phyloP scores from a whole-genome alignment of 257 asterid genomes.

The Solanum bulbocastanum region DNA sequence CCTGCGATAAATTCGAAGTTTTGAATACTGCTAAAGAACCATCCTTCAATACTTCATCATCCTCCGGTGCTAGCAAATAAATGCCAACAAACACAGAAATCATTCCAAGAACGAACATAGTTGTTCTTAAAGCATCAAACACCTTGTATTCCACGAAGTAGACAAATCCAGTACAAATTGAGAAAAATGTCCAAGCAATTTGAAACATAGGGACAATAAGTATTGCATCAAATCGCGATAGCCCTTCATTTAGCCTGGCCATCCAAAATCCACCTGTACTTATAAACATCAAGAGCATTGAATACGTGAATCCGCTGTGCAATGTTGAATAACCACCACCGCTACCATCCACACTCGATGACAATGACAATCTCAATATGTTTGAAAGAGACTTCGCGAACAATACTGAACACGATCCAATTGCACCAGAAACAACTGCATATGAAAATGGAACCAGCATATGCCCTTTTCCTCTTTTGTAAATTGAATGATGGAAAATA shows the following conservation, averaged over 20 bases:
- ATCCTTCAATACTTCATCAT: conserved; percentile 63
- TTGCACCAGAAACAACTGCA: conserved; percentile 92
- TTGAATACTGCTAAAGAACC: conserved; percentile 30
- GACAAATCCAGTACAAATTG: conserved; percentile 94
- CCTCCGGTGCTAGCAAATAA: conserved; percentile 78
- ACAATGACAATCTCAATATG: conserved; percentile 69
- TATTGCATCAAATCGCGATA: conserved; percentile 84
- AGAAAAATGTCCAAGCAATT: conserved; percentile 93
- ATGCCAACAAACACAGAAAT: conserved; percentile 84
- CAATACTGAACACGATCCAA: conserved; percentile 86
- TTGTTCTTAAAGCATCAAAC: conserved; percentile 74
- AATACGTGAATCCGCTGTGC: conserved; percentile 87
- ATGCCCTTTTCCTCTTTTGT: conserved; percentile 45
- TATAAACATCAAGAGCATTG: conserved; percentile 67
- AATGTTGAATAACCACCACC: conserved; percentile 42
- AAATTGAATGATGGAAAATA: conserved; percentile 49
- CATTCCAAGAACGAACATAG: conserved; percentile 87
- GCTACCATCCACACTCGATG: conserved; percentile 19
- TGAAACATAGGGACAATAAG: conserved; percentile 98
- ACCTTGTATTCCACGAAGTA: conserved; percentile 96
- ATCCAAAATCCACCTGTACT: conserved; percentile 99
- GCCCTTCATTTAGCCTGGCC: conserved; percentile 88
- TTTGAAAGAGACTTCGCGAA: conserved; percentile 95
- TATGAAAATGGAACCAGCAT: conserved; percentile 89
- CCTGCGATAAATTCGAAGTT: conserved; percentile 31